Evolutionary conservation across 345 rosid species (phyloP).

Genomic region (Pistacia vera): DNA sequence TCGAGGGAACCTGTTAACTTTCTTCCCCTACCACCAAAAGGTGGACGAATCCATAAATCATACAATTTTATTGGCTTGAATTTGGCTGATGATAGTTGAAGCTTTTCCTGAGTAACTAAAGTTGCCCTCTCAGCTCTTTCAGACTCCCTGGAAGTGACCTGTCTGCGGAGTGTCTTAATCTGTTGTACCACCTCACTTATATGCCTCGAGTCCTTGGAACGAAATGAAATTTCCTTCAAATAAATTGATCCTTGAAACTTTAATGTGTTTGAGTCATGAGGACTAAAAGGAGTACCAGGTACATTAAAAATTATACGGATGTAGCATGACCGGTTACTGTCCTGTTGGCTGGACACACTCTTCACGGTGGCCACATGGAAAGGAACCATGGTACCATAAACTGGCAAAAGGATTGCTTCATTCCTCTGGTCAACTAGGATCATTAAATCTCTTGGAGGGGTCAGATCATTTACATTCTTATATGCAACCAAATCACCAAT

Average conservation of each 20-base stretch:
- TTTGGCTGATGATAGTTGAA: constrained; percentile 40
- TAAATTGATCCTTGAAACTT: constrained; percentile 50
- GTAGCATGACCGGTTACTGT: constrained; percentile 43
- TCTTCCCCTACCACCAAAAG: constrained; percentile 62
- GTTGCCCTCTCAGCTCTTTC: constrained; percentile 65
- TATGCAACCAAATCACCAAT: constrained; percentile 47
- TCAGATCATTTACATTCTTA: constrained; percentile 57
- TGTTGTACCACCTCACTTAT: constrained; percentile 51
- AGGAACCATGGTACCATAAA: constrained; percentile 60
- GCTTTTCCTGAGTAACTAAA: constrained; percentile 51
- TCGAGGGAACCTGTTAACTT: constrained; percentile 49
- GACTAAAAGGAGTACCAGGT: constrained; percentile 51
- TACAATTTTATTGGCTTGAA: constrained; percentile 49
- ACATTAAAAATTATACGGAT: constrained; percentile 53
- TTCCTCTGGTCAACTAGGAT: constrained; percentile 57
- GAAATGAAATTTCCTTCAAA: constrained; percentile 52
- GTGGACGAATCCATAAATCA: constrained; percentile 57
- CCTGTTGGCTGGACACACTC: constrained; percentile 57
- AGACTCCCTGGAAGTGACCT: constrained; percentile 49
- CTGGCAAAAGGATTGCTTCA: constrained; percentile 50
- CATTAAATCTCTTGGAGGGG: constrained; percentile 47
- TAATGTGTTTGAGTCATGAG: constrained; percentile 47
- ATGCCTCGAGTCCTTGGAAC: constrained; percentile 56
- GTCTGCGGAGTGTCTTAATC: constrained; percentile 50
- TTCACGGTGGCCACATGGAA: constrained; percentile 53